Conservation (phyloP, 306 rosid genomes). For the Ceratonia siliqua region DNA sequence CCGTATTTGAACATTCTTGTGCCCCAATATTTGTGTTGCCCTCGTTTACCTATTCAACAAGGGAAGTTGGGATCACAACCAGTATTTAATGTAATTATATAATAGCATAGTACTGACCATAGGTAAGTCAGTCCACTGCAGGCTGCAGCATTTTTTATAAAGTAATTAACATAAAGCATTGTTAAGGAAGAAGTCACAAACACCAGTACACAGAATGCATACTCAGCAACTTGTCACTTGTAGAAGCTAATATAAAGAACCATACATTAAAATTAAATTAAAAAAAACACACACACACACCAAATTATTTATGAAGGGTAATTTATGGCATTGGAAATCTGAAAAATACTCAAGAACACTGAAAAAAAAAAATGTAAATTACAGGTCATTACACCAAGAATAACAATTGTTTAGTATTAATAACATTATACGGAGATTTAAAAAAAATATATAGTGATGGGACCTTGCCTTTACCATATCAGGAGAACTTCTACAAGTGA, state of each 20-base stretch:
- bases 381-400: background rate
- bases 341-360: background rate
- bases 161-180: background rate
- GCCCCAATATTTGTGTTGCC: slow-evolving; percentile 94
- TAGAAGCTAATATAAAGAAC: background rate
- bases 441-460: background rate
- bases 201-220: background rate
- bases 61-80: slow-evolving; percentile 27
- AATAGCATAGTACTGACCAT: slow-evolving; percentile 12
- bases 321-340: background rate
- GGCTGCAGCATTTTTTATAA: background rate
- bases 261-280: slow-evolving; percentile 6
- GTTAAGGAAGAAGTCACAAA: background rate
- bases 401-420: background rate
- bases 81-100: background rate
- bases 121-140: slow-evolving; percentile 14
- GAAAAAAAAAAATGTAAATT: background rate
- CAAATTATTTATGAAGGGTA: background rate
- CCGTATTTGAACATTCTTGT: slow-evolving; percentile 93
- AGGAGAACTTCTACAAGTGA: background rate
- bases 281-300: background rate
- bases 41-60: slow-evolving; percentile 79
- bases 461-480: background rate
- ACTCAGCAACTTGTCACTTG: background rate
- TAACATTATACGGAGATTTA: background rate